Evolutionary conservation across 2,329 filamentous ascomycete species (phyloP).

Genomic region (Pyrenophora tritici-repentis): DNA sequence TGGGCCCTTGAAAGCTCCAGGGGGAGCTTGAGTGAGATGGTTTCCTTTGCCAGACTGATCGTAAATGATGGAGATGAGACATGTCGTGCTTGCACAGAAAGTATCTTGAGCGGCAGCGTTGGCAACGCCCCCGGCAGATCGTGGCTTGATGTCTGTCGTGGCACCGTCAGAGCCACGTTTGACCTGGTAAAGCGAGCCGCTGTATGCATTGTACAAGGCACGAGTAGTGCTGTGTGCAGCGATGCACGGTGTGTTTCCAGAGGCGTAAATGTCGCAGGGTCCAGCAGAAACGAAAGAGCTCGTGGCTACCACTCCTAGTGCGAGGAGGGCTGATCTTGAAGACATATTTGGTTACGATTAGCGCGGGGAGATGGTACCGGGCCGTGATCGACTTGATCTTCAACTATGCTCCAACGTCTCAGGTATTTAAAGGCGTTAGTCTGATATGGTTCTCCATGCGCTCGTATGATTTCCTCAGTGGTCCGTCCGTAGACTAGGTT

Average conservation of each 20-base stretch:
- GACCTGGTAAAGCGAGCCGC: constrained; percentile 64
- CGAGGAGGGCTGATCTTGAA: constrained; percentile 12
- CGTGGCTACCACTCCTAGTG: constrained; percentile 17
- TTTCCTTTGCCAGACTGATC: constrained; percentile 68
- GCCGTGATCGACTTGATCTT: not conserved
- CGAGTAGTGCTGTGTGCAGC: constrained; percentile 70
- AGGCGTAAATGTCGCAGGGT: constrained; percentile 66
- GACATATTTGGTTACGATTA: constrained; percentile 11
- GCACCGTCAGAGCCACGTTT: constrained; percentile 59
- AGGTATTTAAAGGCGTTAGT: constrained; percentile 2
- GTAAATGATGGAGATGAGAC: constrained; percentile 67
- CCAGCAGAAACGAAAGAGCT: constrained; percentile 49
- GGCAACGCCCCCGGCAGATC: constrained; percentile 65
- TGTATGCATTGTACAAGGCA: constrained; percentile 61
- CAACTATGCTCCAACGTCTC: not conserved
- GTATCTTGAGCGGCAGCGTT: constrained; percentile 64
- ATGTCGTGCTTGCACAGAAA: constrained; percentile 66
- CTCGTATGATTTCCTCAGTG: not conserved
- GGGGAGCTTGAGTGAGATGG: constrained; percentile 66
- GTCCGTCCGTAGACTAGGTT: constrained; percentile 3
- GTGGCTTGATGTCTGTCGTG: constrained; percentile 56
- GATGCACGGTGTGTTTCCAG: constrained; percentile 65
- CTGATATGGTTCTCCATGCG: not conserved
- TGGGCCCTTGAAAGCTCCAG: constrained; percentile 62
- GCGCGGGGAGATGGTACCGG: not conserved